Base-by-base conservation (phyloP, 73 alveolate species). In the Loxodes magnus region DNA sequence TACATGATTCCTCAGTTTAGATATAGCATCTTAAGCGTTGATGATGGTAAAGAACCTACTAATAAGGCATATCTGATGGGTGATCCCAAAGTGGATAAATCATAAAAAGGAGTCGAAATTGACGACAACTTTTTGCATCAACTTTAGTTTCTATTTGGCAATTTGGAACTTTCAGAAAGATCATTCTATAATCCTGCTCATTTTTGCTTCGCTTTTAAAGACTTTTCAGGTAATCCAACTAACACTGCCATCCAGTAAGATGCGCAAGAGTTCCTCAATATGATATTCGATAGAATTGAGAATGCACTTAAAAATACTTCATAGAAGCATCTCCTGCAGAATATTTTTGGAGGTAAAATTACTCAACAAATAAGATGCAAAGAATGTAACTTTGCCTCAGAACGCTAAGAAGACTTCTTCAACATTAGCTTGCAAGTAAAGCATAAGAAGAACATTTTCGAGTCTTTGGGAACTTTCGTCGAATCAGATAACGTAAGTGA, bases 91-190 rank as follows among this genome's bases (percentile, higher is more conserved):
- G 5, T 52, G 29, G 16, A 67, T 21, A 27, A 27, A 24, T 73
- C 65, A 14, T 61, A 66, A 43, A 67, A 58, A 33, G 86, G 87
- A 0, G 4, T 42, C 39, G 23, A 4, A 10, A 74, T 80, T 25
- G 97, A 93, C 56, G 99, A 93, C 54, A 93, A 90, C 73, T 55
- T 93, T 53, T 71, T 93, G 12, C 96, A 84, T 69, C 92, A 93
- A 72, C 74, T 93, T 20, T 86, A 93, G 63, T 63, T 56, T 54
- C 65, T 93, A 88, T 93, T 87, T 66, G 88, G 94, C 20, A 73
- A 73, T 67, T 64, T 93, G 56, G 94, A 87, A 37, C 74, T 90
- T 34, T 59, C 92, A 33, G 98, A 93, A 48, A 70, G 92, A 64
- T 56, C 65, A 44, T 95, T 82, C 63, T 93, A 82, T 53, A 70